These are phyloP conservation scores for Anisodus tanguticus DNA, from an alignment of 257 asterid genomes.

Conservation along the genomic window DNA sequence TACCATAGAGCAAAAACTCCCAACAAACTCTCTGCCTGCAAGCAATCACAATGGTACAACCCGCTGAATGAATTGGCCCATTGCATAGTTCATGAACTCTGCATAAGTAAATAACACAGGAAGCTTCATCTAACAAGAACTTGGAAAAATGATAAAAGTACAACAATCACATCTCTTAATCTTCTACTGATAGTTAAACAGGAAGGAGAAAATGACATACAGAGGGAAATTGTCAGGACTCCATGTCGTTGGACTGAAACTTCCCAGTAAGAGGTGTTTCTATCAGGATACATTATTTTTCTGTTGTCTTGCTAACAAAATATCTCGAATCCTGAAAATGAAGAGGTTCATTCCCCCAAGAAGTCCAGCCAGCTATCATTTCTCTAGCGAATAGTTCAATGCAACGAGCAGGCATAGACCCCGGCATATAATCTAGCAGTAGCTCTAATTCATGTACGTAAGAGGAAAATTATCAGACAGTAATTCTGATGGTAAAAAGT, in stretches of 20 bases:
- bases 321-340: conserved; percentile 74
- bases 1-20: too few relatives aligned
- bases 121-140: neutral
- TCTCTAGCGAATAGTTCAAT: conserved; percentile 87
- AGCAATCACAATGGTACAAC: neutral
- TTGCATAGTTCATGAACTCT: neutral
- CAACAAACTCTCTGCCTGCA: neutral
- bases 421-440: conserved; percentile 68
- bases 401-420: conserved; percentile 59
- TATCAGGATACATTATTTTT: conserved; percentile 32
- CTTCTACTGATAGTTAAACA: neutral
- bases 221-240: neutral
- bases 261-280: neutral
- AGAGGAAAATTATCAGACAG: neutral
- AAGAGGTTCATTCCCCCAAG: conserved; percentile 94
- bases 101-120: neutral
- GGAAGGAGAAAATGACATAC: conserved; percentile 2
- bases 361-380: conserved; percentile 73
- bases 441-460: conserved; percentile 49
- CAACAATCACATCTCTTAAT: neutral
- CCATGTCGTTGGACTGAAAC: conserved; percentile 12
- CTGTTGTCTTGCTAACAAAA: conserved; percentile 44
- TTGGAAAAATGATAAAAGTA: neutral
- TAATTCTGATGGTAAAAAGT: neutral
- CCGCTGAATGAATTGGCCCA: neutral